phyloP scores from a whole-genome alignment of 352 stramenopile species.

The Phytophthora sp. region DNA sequence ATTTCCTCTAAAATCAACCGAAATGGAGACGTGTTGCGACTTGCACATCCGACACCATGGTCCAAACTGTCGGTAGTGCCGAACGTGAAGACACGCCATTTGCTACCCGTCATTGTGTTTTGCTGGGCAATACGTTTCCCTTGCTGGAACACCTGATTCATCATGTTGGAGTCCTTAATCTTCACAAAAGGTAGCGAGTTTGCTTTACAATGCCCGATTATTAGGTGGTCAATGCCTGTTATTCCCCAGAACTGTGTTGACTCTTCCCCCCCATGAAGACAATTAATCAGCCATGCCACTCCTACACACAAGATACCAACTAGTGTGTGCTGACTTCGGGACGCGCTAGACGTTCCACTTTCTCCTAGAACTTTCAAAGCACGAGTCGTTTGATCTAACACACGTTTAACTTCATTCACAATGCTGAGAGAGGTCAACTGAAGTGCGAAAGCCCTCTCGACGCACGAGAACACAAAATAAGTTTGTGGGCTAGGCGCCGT shows the following conservation, averaged over 20 bases:
- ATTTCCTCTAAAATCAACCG: slow-evolving; percentile 39
- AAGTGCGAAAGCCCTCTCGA: slow-evolving; percentile 18
- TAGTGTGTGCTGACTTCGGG: slow-evolving; percentile 24
- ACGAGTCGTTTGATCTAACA: slow-evolving; percentile 26
- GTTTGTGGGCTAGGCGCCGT: neutral
- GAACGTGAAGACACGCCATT: slow-evolving; percentile 23
- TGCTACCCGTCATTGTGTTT: neutral
- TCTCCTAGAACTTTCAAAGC: slow-evolving; percentile 42
- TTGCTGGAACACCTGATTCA: slow-evolving; percentile 35
- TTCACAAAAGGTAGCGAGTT: slow-evolving; percentile 45
- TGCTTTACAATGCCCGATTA: slow-evolving; percentile 36
- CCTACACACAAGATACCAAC: slow-evolving; percentile 28
- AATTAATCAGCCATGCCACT: slow-evolving; percentile 44
- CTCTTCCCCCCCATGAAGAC: slow-evolving; percentile 40
- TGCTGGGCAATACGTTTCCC: neutral
- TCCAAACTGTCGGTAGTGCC: neutral
- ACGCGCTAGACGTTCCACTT: slow-evolving; percentile 17
- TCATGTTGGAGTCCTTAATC: slow-evolving; percentile 37
- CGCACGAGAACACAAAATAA: neutral
- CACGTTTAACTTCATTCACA: slow-evolving; percentile 20
- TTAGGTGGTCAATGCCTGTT: slow-evolving; percentile 21
- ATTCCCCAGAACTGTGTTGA: slow-evolving; percentile 40
- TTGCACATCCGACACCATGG: neutral
- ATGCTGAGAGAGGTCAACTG: slow-evolving; percentile 24
- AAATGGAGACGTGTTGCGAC: slow-evolving; percentile 36